phyloP scores from a whole-genome alignment of 441 rosid genomes.

The Rhodomyrtus psidioides region DNA sequence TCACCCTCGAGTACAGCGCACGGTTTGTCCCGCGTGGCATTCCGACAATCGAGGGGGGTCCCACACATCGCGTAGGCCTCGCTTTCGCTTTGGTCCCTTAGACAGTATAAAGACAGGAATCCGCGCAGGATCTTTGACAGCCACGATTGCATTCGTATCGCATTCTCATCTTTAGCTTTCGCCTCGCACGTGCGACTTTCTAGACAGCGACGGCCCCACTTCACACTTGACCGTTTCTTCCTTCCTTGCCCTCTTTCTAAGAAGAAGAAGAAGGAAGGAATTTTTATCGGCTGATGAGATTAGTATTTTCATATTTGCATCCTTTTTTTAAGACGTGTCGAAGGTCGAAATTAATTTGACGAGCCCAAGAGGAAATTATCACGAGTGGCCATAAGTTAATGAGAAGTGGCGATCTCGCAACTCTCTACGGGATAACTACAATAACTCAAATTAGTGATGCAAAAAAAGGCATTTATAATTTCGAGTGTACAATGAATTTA shows the following conservation, averaged over 20 bases:
- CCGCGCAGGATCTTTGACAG: background rate
- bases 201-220: background rate
- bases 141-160: background rate
- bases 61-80: background rate
- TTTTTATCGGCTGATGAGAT: too few relatives aligned
- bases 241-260: background rate
- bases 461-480: accelerated
- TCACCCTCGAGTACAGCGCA: background rate
- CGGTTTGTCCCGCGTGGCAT: background rate
- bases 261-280: too few relatives aligned
- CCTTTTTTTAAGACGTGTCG: background rate
- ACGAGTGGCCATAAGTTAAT: too few relatives aligned
- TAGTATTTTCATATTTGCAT: background rate
- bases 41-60: background rate
- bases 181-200: background rate
- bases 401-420: background rate
- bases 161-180: background rate
- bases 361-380: background rate
- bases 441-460: accelerated
- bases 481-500: background rate
- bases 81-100: background rate
- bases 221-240: background rate
- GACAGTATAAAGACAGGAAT: background rate
- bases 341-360: background rate
- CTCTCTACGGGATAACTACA: background rate